These are phyloP conservation scores for Ambrosiella cleistominuta DNA, from an alignment of 2,329 filamentous ascomycete genomes.

Conservation along the genomic window DNA sequence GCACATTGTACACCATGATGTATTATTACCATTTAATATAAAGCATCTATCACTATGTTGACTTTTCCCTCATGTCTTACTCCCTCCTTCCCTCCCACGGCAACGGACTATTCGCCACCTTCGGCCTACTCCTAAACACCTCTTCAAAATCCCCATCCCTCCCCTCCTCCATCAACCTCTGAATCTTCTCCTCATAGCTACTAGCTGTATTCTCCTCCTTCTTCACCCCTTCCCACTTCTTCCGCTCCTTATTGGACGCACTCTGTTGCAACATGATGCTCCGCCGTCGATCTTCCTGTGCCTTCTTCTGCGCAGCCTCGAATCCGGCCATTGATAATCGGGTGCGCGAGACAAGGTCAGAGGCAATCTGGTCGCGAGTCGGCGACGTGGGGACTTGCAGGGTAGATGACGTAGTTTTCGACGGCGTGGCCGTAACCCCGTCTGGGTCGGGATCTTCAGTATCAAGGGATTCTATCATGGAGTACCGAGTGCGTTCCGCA, in stretches of 20 bases:
- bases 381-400: constrained; percentile 10
- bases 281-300: constrained; percentile 36
- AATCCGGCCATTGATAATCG: constrained; percentile 44
- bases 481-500: constrained; percentile 62
- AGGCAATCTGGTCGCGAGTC: constrained; percentile 17
- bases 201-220: constrained; percentile 22
- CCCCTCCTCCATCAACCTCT: constrained; percentile 43
- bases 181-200: constrained; percentile 29
- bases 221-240: constrained; percentile 21
- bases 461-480: constrained; percentile 40
- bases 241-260: constrained; percentile 22
- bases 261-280: constrained; percentile 20
- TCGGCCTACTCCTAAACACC: constrained; percentile 71
- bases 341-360: constrained; percentile 40
- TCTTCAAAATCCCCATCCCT: constrained; percentile 56
- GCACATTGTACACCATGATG: constrained; percentile 7
- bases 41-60: not conserved
- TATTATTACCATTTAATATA: constrained; percentile 9
- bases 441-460: no score
- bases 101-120: constrained; percentile 57
- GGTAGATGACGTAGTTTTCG: constrained; percentile 14
- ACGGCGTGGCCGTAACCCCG: not conserved
- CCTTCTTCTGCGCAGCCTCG: constrained; percentile 42
- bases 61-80: constrained; percentile 1
- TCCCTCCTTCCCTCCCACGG: constrained; percentile 19